Evolutionary conservation across 2,329 filamentous ascomycete species (phyloP), one percentile per base, ranked within the genome.

Genomic region (Plectosphaerella plurivora): DNA sequence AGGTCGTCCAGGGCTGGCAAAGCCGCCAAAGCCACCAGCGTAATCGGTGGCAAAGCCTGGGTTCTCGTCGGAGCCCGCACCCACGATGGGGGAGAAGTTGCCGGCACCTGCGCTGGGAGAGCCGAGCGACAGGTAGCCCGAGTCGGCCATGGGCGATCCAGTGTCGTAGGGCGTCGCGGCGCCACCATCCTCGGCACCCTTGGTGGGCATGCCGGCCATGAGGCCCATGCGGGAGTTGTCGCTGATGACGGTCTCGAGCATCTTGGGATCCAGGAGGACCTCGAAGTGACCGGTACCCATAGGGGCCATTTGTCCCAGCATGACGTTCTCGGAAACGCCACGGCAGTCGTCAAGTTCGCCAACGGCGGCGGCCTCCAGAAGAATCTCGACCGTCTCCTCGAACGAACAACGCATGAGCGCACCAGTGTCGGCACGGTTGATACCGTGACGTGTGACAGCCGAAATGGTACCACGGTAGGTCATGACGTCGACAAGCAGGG

Each of bases 391-490:
- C 1, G 94, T 99, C 71, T 99, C 95, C 73, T 99, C 94, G 73
- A 99, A 99, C 2, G 94, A 99, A 79, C 95, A 99, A 70, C 94
- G 88, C 94, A 99, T 99, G 63, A 99, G 80, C 10, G 94, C 95
- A 77, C 94, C 94, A 56, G 95, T 99, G 67, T 99, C 94, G 24
- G 93, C 91, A 63, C 94, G 86, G 76, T 99, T 99, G 76, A 99
- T 99, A 74, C 94, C 94, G 68, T 99, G 94, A 72, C 94, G 89
- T 52, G 94, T 99, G 58, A 99, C 93, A 14, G 94, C 93, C 70
- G 96, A 96, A 64, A 99, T 86, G 63, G 88, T 87, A 60, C 94
- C 94, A 63, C 94, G 84, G 63, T 95, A 91, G 25, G 92, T 97
- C 94, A 99, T 99, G 57, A 99, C 91, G 73, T 99, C 94, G 59